Conservation (phyloP, 108 stramenopile species). For the Cyclotella kingstonii region DNA sequence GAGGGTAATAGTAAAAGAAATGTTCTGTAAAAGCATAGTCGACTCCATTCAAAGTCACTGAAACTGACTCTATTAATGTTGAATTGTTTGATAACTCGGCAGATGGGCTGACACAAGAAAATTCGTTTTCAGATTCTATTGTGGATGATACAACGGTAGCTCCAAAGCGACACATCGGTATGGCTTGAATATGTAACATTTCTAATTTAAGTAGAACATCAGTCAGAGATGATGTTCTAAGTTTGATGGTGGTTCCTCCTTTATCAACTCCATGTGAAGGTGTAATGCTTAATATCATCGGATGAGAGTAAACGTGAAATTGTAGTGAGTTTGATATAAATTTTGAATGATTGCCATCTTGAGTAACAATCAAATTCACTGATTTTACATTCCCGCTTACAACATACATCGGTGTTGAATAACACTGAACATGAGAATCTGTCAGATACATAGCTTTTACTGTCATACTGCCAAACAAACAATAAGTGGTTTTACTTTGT, state of each 20-base stretch:
- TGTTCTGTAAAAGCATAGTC: not conserved
- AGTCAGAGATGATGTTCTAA: not conserved
- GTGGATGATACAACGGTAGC: not conserved
- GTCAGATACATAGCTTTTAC: not conserved
- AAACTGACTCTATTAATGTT: not conserved
- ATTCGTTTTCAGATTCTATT: not conserved
- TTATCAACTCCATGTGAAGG: slow-evolving; percentile 3
- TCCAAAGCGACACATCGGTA: slow-evolving; percentile 3
- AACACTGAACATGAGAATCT: not conserved
- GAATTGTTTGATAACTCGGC: not conserved
- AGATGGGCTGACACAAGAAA: not conserved
- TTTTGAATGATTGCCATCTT: not conserved
- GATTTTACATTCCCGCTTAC: not conserved
- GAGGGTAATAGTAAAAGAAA: not conserved
- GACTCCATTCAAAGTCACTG: not conserved
- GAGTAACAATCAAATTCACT: not conserved
- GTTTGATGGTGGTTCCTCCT: slow-evolving; percentile 1
- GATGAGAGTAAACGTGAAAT: slow-evolving; percentile 9
- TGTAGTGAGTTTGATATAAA: not conserved
- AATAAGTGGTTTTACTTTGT: not conserved
- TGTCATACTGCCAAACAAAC: not conserved
- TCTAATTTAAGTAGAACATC: not conserved
- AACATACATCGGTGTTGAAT: not conserved
- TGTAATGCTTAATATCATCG: not conserved
- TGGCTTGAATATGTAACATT: not conserved